Evolutionary conservation across 75 land plant species (phyloP), one percentile per base, ranked within the genome.

Genomic region (Cunninghamia lanceolata): DNA sequence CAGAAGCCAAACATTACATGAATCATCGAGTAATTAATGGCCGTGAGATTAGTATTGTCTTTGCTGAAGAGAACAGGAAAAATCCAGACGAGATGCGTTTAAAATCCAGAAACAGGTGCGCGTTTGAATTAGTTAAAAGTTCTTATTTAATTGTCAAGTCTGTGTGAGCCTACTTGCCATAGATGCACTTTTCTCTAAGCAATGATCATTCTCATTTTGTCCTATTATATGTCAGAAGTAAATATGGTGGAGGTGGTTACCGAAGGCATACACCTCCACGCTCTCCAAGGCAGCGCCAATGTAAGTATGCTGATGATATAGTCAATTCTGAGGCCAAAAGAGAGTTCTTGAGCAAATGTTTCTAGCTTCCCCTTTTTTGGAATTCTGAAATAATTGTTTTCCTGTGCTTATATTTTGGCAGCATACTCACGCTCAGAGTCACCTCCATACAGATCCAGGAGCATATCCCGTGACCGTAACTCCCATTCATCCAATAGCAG

Each of bases 31-130:
- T 93, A 28, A 87, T 96, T 84, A 86, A 86, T 82, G 97, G 96
- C 25, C 92, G 95, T 74, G 96, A 96, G 82, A 92, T 96, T 28
- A 86, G 91, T 45, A 94, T 96, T 88, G 95, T 96, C n/a, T 96
- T 92, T 88, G 97, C 97, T 54, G 97, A 96, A 87, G 97, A 96
- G 78, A 96, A 93, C 63, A 88, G 97, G 46, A 96, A 95, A 82
- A 96, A 90, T 46, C 97, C 96, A 3, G 86, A 89, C 25, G 95
- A 96, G 88, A 97, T 97, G 99, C 95, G 99, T 56, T 3, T 45
- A 45, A 80, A 43, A 80, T 28, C 84, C 11, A 94, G n/a, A 87
- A 94, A 34, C 86, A 79, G 91, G 71, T 87, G 93, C 36, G 47
- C 93, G 94, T 94, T 80, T 77, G 40, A 47, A 30, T 15, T 38